Evolutionary conservation across 1,139 yeast genomes (phyloP), one percentile per base, ranked within the genome.

Genomic region (Kodamaea fungicola): DNA sequence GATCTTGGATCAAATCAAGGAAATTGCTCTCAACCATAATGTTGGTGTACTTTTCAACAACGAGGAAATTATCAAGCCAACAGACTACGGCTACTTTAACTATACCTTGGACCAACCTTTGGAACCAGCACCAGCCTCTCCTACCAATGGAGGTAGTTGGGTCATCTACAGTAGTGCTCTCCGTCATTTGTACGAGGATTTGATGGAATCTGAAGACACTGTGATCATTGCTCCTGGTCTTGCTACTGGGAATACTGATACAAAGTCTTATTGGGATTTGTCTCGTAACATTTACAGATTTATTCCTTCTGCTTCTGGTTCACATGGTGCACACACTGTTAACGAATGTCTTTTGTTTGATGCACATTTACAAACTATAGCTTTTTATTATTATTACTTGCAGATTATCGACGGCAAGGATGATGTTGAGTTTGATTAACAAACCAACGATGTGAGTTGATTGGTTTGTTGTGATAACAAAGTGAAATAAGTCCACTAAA

Each of bases 71-170:
- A 42, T 45, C 5, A 50, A 56, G 22, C 55, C 67, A 6, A 61
- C 72, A 0, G 50, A 42, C 0, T 54, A 59, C 10, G 84, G 84
- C 3, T 59, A 63, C 36, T 75, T 82, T 55, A 65, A 65, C 32
- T 59, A 78, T 34, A 52, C 62, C 1, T 45, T 64, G 29, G 39
- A 43, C 4, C 60, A 55, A 22, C 52, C 64, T 4, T 55, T 77
- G 12, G 78, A 76, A 44, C 83, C 85, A 6, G 78, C 87, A 0
- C 88, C 88, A 3, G 57, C 75, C 3, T 69, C 85, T 1, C 77
- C 78, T 7, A 55, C 56, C 12, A 64, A 62, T 35, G 74, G 70
- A 25, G 63, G 59, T 19, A 59, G 66, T n/a, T 81, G 84, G 83
- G 63, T 71, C 31, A 43, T 65, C 1, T 68, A 77, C 38, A 74